phyloP scores from a whole-genome alignment of 176 grass and related monocot species.

The Musa schizocarpa region DNA sequence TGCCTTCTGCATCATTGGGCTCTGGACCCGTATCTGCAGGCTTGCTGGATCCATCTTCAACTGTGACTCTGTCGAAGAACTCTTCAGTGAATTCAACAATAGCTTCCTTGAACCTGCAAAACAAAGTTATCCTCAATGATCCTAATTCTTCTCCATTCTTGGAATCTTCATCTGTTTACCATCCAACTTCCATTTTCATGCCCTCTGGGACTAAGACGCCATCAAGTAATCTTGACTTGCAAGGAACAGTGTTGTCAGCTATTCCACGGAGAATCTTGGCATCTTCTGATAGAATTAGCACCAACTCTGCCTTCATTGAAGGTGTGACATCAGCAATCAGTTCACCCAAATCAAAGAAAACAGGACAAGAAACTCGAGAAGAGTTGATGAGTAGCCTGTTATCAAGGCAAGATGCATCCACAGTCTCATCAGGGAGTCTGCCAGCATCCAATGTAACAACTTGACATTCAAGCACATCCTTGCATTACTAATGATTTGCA shows the following conservation, averaged over 20 bases:
- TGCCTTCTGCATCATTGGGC: conserved; percentile 43
- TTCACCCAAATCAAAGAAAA: conserved; percentile 94
- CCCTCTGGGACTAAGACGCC: conserved; percentile 35
- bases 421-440: conserved; percentile 32
- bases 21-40: conserved; percentile 41
- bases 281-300: conserved; percentile 59
- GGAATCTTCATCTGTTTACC: conserved; percentile 33
- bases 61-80: conserved; percentile 37
- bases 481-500: neutral
- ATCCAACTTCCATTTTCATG: conserved; percentile 35
- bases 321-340: conserved; percentile 60
- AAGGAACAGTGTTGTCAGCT: conserved; percentile 23
- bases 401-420: conserved; percentile 52
- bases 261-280: neutral
- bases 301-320: conserved; percentile 73
- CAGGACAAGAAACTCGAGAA: conserved; percentile 79
- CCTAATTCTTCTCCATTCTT: conserved; percentile 29
- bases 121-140: conserved; percentile 54
- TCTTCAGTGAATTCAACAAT: conserved; percentile 41
- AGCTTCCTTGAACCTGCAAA: conserved; percentile 57
- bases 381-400: conserved; percentile 60
- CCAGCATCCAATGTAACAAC: conserved; percentile 53
- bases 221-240: conserved; percentile 25
- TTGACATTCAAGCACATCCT: conserved; percentile 13
- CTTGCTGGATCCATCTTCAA: conserved; percentile 49